Evolutionary conservation across 2,329 filamentous ascomycete species (phyloP).

Genomic region (Penicillium sp.): DNA sequence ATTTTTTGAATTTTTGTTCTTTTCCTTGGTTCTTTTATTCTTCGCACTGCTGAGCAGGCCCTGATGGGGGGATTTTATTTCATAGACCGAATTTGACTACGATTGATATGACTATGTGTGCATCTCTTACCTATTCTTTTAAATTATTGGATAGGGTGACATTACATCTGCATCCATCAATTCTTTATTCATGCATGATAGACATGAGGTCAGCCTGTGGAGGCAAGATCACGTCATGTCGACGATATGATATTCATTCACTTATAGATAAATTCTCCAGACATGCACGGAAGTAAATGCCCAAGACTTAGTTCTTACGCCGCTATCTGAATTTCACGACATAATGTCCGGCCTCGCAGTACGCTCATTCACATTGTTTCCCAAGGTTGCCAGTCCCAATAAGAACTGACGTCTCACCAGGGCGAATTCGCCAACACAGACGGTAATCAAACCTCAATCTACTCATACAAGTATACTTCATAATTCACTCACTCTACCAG

Average conservation of each 20-base stretch:
- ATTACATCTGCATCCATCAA: background rate
- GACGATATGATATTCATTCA: background rate
- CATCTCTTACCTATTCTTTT: background rate
- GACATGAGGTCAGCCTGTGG: background rate
- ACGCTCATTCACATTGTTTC: background rate
- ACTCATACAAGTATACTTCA: background rate
- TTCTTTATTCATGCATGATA: background rate
- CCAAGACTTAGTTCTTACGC: too few relatives aligned
- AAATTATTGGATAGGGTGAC: background rate
- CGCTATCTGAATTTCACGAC: background rate
- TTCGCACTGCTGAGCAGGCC: constrained; percentile 22
- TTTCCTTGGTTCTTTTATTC: constrained; percentile 9
- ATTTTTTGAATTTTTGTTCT: constrained; percentile 20
- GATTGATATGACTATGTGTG: constrained; percentile 15
- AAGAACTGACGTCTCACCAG: background rate
- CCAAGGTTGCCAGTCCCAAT: background rate
- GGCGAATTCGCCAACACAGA: background rate
- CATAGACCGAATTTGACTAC: constrained; percentile 18
- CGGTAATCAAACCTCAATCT: background rate
- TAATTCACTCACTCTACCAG: constrained; percentile 2
- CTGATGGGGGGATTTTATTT: constrained; percentile 10
- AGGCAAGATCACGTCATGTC: constrained; percentile 3
- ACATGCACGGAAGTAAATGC: background rate
- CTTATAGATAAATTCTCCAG: background rate
- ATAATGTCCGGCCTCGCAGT: background rate